Base-by-base conservation (phyloP, 371 early-diverging fungal genomes). In the Mucor indicus region DNA sequence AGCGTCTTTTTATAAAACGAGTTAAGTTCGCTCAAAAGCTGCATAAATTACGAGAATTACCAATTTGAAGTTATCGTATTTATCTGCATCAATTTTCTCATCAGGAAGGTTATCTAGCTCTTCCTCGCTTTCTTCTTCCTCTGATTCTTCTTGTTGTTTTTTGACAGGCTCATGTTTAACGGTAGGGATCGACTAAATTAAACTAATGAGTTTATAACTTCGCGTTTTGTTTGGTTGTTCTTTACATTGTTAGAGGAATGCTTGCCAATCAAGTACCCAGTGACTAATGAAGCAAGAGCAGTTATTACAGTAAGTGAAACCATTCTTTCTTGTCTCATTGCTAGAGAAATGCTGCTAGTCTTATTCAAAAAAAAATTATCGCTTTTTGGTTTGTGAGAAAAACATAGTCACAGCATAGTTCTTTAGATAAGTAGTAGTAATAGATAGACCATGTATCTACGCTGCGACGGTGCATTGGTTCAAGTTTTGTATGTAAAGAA, bases 1-100 rank as follows among this genome's bases (percentile, higher is more conserved):
- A 94, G 77, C 4, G 89, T 90, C 84, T 79, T 45, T n/a, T 11
- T 31, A 38, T 32, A 31, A 32, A 2, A 41, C 11, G 23, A 35
- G n/a, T 36, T 16, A 17, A 10, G 2, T n/a, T 11, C 21, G 11
- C 21, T 11, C 4, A n/a, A n/a, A 13, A 9, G 5, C n/a, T 24
- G 30, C 30, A 29, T 12, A 29, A 12, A 22, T 2, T 4, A 38
- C 5, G n/a, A 2, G 0, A 20, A 25, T 51, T 60, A 68, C 79
- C 74, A 80, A 64, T 62, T 80, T 80, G 50, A 63, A 80, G 35
- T 57, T 57, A 16, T 80, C 73, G 24, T 65, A 61, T 27, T 67
- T 57, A 6, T 38, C 40, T 4, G 48, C 57, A 40, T 72, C 67
- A 4, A 72, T 35, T 17, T 50, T 55, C 1, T 52, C 64, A 15